Base-by-base conservation (phyloP, 768 basidiomycete species). In the Naganishia vaughanmartiniae region DNA sequence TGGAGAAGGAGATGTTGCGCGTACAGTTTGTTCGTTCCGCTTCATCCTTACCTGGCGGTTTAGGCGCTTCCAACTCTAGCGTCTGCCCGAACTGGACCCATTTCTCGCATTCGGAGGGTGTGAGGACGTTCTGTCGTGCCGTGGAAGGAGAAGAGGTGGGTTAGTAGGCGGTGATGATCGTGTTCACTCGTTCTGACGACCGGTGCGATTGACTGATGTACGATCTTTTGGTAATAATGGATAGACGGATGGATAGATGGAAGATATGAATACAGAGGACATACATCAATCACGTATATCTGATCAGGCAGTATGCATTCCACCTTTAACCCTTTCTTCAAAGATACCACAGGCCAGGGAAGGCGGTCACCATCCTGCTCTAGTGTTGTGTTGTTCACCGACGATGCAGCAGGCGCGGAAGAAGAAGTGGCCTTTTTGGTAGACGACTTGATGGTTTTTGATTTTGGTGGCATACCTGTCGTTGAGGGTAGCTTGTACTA, bases 231-330 rank as follows among this genome's bases (percentile, higher is more conserved):
- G n/a, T n/a, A n/a, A n/a, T n/a, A n/a, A n/a, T n/a, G n/a, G n/a
- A n/a, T n/a, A n/a, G n/a, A n/a, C n/a, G n/a, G n/a, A n/a, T n/a
- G n/a, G 53, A 53, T 30, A 26, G 33, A 45, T 28, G 11, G n/a
- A 24, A 30, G 17, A 53, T 19, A 45, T 24, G 24, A 30, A n/a
- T 12, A 34, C 11, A 28, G 36, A 28, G 54, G 28, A 70, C 70
- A 53, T 42, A 71, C 70, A 57, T 71, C 70, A 14, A 71, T 56
- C 10, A 71, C 54, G 33, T 71, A 71, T 6, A 71, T 67, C 56
- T 71, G 70, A 55, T 67, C 65, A 21, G 55, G 54, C 17, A 71
- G 14, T n/a, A 67, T 58, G 15, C 36, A 48, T n/a, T 66, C 65
- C 36, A 66, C 36, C 0, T 14, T 30, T 14, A 71, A 58, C 0